Conservation (phyloP, 2,329 filamentous ascomycete species). For the Penicillium sp. region DNA sequence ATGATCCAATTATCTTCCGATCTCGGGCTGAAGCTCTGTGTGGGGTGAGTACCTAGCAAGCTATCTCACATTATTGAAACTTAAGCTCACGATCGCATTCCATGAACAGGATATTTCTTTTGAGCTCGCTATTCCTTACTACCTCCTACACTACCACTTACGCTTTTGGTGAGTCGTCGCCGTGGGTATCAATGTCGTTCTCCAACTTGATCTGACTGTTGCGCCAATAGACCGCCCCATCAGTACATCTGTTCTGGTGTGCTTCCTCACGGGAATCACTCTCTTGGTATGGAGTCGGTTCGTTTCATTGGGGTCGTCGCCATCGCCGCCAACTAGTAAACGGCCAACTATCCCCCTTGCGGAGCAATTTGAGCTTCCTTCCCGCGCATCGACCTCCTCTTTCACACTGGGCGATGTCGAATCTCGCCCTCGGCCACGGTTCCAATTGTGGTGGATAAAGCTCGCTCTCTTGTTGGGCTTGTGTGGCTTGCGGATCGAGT, state of each 20-base stretch:
- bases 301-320: slow-evolving; percentile 24
- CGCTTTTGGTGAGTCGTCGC: slow-evolving; percentile 37
- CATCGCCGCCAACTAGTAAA: slow-evolving; percentile 24
- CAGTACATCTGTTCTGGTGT: slow-evolving; percentile 42
- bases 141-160: slow-evolving; percentile 39
- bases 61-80: neutral
- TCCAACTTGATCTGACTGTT: slow-evolving; percentile 14
- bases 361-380: slow-evolving; percentile 26
- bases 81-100: slow-evolving; percentile 19
- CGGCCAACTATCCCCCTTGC: slow-evolving; percentile 29
- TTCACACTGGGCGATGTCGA: slow-evolving; percentile 8
- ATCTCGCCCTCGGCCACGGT: slow-evolving; percentile 1
- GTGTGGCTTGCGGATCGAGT: slow-evolving; percentile 18
- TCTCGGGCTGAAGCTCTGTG: slow-evolving; percentile 30
- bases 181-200: neutral
- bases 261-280: slow-evolving; percentile 40
- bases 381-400: slow-evolving; percentile 14
- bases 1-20: slow-evolving; percentile 32
- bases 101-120: slow-evolving; percentile 28
- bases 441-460: slow-evolving; percentile 15
- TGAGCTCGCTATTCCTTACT: slow-evolving; percentile 35
- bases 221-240: slow-evolving; percentile 44
- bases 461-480: slow-evolving; percentile 9
- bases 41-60: slow-evolving; percentile 28
- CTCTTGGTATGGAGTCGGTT: slow-evolving; percentile 40